A percentile compares a stretch with the other conserved stretches of the same genome.
phyloP scores from a whole-genome alignment of 2,329 filamentous ascomycete species.

The Fusarium sp. region DNA sequence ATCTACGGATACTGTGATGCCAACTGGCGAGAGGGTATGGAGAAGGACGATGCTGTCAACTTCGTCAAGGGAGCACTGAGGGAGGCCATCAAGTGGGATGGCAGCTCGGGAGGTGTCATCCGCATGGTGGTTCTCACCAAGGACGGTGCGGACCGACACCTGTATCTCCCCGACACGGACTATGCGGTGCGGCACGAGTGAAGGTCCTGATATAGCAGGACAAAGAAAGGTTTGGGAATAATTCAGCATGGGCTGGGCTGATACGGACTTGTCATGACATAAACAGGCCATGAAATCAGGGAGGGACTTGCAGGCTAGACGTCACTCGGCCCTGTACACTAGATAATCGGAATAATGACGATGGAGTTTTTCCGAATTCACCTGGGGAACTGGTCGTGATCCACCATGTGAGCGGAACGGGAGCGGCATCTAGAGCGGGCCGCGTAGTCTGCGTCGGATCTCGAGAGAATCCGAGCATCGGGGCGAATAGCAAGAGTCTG shows the following conservation, averaged over 20 bases:
- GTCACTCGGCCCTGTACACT: constrained; percentile 45
- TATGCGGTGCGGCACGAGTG: constrained; percentile 80
- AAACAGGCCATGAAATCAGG: constrained; percentile 15
- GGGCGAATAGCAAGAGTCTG: not conserved
- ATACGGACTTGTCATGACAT: constrained; percentile 31
- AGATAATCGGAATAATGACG: constrained; percentile 45
- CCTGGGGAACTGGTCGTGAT: constrained; percentile 8
- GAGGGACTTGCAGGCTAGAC: constrained; percentile 34
- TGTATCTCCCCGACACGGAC: constrained; percentile 93
- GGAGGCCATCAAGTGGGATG: constrained; percentile 99
- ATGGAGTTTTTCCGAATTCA: constrained; percentile 35
- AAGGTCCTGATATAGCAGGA: constrained; percentile 40
- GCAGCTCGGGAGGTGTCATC: constrained; percentile 97
- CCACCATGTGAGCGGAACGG: constrained; percentile 22
- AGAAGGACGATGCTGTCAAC: constrained; percentile 86
- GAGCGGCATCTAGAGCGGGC: constrained; percentile 5
- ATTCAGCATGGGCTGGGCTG: constrained; percentile 23
- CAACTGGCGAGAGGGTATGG: constrained; percentile 96
- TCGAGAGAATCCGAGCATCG: not conserved
- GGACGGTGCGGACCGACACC: constrained; percentile 88
- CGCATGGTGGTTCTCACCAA: constrained; percentile 96
- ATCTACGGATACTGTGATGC: constrained; percentile 99
- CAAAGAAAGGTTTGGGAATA: constrained; percentile 24
- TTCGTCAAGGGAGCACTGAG: constrained; percentile 93
- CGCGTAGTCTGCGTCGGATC: constrained; percentile 1